Evolutionary conservation across 257 asterid species (phyloP).

Genomic region (Buddleja alternifolia): DNA sequence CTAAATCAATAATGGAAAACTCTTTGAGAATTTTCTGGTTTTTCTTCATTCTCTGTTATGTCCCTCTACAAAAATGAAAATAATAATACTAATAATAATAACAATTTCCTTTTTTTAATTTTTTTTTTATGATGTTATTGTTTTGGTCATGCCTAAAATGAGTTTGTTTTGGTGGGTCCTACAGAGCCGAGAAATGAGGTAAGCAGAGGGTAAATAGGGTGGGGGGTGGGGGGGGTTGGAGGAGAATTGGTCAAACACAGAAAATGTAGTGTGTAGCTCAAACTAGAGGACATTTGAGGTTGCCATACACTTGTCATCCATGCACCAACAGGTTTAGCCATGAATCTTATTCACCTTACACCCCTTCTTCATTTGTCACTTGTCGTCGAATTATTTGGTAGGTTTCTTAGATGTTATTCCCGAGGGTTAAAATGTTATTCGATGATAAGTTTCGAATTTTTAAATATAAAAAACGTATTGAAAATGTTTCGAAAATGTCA

Average conservation of each 20-base stretch:
- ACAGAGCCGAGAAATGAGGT: constrained; percentile 6
- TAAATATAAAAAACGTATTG: too few species aligned
- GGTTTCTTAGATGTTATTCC: too few species aligned
- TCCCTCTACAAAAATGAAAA: neutral
- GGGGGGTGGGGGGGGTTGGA: neutral
- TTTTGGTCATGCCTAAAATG: constrained; percentile 29
- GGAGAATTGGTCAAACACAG: constrained; percentile 24
- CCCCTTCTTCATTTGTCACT: too few species aligned
- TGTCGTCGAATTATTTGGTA: too few species aligned
- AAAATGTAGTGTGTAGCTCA: constrained; percentile 2
- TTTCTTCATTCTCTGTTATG: neutral
- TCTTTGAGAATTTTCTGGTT: neutral
- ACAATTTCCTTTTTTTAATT: neutral
- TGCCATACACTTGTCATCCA: constrained; percentile 41
- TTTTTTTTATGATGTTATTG: neutral
- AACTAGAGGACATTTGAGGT: neutral
- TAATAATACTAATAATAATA: neutral
- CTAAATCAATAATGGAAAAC: constrained; percentile 30
- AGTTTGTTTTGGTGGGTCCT: neutral
- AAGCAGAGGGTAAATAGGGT: neutral
- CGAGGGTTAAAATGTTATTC: too few species aligned
- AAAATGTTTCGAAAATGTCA: too few species aligned
- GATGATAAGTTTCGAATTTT: too few species aligned
- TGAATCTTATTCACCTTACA: constrained; percentile 6
- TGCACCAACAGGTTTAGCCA: constrained; percentile 22